A percentile compares a stretch with the other conserved stretches of the same genome.
Evolutionary conservation across 2,329 filamentous ascomycete species (phyloP).

Genomic region (Aspergillus oerlinghausenensis): DNA sequence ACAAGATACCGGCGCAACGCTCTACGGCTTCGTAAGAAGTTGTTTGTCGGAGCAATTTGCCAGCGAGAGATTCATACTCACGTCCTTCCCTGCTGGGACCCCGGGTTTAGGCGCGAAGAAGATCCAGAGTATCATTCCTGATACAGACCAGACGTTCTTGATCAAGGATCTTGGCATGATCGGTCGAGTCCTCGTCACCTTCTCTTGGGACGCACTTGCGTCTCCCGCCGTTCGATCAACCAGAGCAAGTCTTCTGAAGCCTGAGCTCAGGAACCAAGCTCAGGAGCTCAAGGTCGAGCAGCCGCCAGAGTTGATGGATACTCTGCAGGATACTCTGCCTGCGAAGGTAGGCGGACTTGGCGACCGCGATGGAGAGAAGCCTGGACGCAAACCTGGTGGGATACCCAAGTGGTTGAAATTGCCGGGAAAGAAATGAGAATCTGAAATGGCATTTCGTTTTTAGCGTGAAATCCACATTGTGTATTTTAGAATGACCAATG

Average conservation of each 20-base stretch:
- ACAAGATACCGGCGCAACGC: constrained; percentile 61
- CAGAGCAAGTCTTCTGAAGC: constrained; percentile 54
- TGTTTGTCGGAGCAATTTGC: constrained; percentile 59
- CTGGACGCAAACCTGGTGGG: constrained; percentile 31
- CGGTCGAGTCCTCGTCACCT: constrained; percentile 67
- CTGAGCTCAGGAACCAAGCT: constrained; percentile 58
- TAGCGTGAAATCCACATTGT: background rate
- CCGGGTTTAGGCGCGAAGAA: constrained; percentile 13
- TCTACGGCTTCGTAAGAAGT: constrained; percentile 70
- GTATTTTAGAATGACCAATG: background rate
- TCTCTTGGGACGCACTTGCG: constrained; percentile 67
- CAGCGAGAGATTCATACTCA: constrained; percentile 66
- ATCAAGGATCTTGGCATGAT: constrained; percentile 68
- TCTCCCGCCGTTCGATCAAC: constrained; percentile 50
- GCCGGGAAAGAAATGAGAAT: constrained; percentile 63
- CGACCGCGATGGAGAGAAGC: constrained; percentile 25
- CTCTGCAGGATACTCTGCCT: constrained; percentile 38
- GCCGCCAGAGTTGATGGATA: constrained; percentile 48
- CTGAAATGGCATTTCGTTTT: background rate
- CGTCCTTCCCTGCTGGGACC: constrained; percentile 46
- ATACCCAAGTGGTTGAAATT: constrained; percentile 70
- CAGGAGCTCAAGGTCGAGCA: constrained; percentile 55
- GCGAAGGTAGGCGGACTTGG: constrained; percentile 35
- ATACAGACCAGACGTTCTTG: constrained; percentile 49
- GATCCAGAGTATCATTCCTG: constrained; percentile 31